Evolutionary conservation across 2,329 filamentous ascomycete genomes (phyloP), one percentile per base, ranked within the genome.

Genomic region (Epichloe sibirici): DNA sequence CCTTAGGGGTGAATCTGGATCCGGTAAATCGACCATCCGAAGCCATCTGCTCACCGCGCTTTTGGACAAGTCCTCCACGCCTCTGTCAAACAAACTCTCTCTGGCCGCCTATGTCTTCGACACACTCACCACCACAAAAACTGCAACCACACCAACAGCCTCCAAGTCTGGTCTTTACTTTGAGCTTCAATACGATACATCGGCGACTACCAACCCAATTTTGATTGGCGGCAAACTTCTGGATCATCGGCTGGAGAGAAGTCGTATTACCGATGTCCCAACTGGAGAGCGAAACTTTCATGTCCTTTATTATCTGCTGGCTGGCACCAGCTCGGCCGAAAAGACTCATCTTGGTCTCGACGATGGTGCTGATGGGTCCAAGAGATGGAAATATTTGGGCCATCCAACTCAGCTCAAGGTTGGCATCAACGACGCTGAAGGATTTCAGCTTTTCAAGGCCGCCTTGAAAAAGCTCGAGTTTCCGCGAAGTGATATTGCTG

Each of bases 241-340:
- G 45, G 90, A 97, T 61, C 93, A 98, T 67, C 82, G 93, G 59
- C 74, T 98, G 47, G 93, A 98, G 70, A 78, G 93, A 53, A 95
- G 90, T 70, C 82, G 93, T 57, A 90, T 98, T 57, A 83, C 93
- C 31, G 82, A 89, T 42, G 90, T 97, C 0, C 93, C 93, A 0
- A 95, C 93, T 0, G 93, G 93, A 61, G 93, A 98, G 71, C 85
- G 93, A 45, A 97, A 93, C 67, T 97, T 96, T 66, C 93, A 98
- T 69, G 80, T 95, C 28, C 75, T 98, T 8, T 98, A 98, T 73
- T 98, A 98, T 66, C 81, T 98, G 4, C 74, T 98, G 34, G 86
- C 91, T 1, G 93, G 93, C 53, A 97, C 93, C 12, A 96, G 90
- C 61, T 77, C 82, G 3, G 88, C 89, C 3, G 93, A 98, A 67